These are phyloP conservation scores for Dionaea muscipula DNA, from an alignment of 179 eudicot genomes.

Conservation along the genomic window DNA sequence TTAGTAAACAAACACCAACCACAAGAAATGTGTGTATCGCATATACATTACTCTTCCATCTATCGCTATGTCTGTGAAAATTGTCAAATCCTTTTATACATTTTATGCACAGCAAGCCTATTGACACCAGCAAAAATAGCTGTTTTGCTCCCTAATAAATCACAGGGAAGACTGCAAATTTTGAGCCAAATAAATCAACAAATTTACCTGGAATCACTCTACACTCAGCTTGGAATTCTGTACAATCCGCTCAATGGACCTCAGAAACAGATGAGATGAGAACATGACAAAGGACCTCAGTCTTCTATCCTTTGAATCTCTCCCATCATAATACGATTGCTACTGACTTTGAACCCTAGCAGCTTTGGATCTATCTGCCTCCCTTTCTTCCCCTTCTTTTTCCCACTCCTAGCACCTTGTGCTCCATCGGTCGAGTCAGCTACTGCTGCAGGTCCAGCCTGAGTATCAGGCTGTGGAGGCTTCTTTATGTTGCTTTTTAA, in stretches of 20 bases:
- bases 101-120: too few relatives aligned
- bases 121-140: neutral
- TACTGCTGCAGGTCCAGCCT: slow-evolving; percentile 14
- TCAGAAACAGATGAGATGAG: neutral
- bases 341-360: slow-evolving; percentile 92
- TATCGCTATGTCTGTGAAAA: too few relatives aligned
- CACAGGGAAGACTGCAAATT: slow-evolving; percentile 2
- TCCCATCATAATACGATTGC: slow-evolving; percentile 98
- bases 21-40: too few relatives aligned
- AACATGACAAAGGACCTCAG: slow-evolving; percentile 15
- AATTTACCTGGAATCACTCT: neutral
- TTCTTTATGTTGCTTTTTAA: slow-evolving; percentile 68
- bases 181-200: neutral
- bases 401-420: slow-evolving; percentile 51
- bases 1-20: too few relatives aligned
- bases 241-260: slow-evolving; percentile 10
- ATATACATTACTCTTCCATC: too few relatives aligned
- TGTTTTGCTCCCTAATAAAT: neutral
- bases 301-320: slow-evolving; percentile 90
- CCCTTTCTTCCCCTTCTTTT: slow-evolving; percentile 92
- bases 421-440: slow-evolving; percentile 41
- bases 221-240: slow-evolving; percentile 1
- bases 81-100: too few relatives aligned
- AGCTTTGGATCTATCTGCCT: slow-evolving; percentile 91
- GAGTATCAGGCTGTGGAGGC: slow-evolving; percentile 36